Percentiles rank a stretch among this genome's conserved stretches.
phyloP scores from a whole-genome alignment of 2,329 filamentous ascomycete species.

The Verticillium isaacii region DNA sequence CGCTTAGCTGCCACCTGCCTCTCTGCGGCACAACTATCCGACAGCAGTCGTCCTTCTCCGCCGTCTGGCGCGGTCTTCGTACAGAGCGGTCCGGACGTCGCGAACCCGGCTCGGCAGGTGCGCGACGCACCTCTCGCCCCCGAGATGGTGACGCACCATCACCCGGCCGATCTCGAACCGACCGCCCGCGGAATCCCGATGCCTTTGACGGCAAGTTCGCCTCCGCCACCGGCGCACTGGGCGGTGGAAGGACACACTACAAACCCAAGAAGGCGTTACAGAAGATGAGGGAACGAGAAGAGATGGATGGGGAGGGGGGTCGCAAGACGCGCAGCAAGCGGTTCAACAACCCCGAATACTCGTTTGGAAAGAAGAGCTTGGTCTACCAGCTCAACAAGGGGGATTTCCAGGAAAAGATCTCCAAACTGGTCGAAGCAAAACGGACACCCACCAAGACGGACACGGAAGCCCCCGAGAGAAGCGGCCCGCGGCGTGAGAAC shows the following conservation, averaged over 20 bases:
- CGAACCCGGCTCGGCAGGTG: not conserved
- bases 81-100: slow-evolving; percentile 21
- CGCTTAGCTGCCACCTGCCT: not conserved
- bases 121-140: not conserved
- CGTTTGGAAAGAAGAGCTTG: slow-evolving; percentile 51
- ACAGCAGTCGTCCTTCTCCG: slow-evolving; percentile 43
- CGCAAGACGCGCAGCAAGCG: slow-evolving; percentile 43
- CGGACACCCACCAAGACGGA: not conserved
- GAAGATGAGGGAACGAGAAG: slow-evolving; percentile 26
- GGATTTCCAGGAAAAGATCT: slow-evolving; percentile 24
- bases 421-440: slow-evolving; percentile 10
- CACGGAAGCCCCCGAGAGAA: not conserved
- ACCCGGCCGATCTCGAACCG: not conserved
- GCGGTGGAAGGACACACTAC: slow-evolving; percentile 18
- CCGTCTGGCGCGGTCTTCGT: slow-evolving; percentile 64
- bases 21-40: not conserved
- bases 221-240: not conserved
- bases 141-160: not conserved
- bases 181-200: not conserved
- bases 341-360: slow-evolving; percentile 43
- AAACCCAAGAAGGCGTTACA: slow-evolving; percentile 51
- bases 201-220: not conserved
- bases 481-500: not conserved
- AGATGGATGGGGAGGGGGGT: slow-evolving; percentile 26
- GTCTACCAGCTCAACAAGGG: slow-evolving; percentile 51